A percentile compares a stretch with the other conserved stretches of the same genome.
These are phyloP conservation scores for Brettanomyces naardenensis DNA, from an alignment of 805 yeast genomes.

Conservation along the genomic window DNA sequence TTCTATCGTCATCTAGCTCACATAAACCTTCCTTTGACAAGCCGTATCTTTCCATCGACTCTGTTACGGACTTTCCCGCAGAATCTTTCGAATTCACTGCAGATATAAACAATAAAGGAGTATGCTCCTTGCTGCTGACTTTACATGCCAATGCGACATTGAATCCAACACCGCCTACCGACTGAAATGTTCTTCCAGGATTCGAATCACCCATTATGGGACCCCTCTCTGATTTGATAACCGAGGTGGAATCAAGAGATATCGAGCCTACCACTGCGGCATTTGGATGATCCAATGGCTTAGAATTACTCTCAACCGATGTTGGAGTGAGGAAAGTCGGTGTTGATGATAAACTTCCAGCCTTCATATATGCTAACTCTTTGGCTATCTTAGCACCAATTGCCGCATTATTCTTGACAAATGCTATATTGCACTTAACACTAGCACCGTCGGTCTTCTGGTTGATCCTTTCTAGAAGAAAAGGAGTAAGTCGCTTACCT, in stretches of 20 bases:
- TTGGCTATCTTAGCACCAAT: conserved; percentile 62
- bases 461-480: conserved; percentile 57
- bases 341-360: conserved; percentile 3
- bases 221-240: conserved; percentile 20
- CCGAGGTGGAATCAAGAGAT: conserved; percentile 66
- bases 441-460: conserved; percentile 62
- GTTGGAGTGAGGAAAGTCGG: background rate
- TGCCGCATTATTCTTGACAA: conserved; percentile 70
- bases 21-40: conserved; percentile 35
- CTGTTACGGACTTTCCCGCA: conserved; percentile 36
- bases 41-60: conserved; percentile 19
- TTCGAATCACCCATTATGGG: conserved; percentile 53
- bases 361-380: conserved; percentile 34
- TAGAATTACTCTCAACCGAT: background rate
- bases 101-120: conserved; percentile 39
- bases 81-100: conserved; percentile 49
- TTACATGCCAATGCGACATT: conserved; percentile 59
- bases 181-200: conserved; percentile 49
- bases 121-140: conserved; percentile 16
- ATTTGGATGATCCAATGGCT: conserved; percentile 6
- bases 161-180: conserved; percentile 81
- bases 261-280: conserved; percentile 62
- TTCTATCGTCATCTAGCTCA: conserved; percentile 20
- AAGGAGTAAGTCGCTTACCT: conserved; percentile 81
- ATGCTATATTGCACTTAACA: conserved; percentile 60